Conservation (phyloP, 306 rosid genomes). For the Chamaecrista fasciculata region DNA sequence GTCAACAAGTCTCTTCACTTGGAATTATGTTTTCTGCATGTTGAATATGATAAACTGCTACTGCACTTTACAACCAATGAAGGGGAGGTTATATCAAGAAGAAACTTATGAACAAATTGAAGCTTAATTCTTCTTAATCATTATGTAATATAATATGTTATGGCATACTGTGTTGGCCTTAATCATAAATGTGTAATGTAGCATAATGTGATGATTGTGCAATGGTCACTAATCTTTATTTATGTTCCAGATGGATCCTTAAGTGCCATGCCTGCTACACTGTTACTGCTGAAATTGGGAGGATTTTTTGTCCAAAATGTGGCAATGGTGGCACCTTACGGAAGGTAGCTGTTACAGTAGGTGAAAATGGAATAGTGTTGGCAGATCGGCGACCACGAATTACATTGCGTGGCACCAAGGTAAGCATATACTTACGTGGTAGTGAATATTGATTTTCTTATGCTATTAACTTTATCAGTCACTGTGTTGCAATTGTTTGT, state of each 20-base stretch:
- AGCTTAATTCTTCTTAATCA: slow-evolving; percentile 7
- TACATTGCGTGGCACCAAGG: slow-evolving; percentile 91
- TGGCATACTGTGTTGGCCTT: slow-evolving; percentile 1
- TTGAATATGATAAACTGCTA: background rate
- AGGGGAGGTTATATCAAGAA: background rate
- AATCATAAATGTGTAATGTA: background rate
- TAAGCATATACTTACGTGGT: slow-evolving; percentile 31
- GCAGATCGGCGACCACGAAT: slow-evolving; percentile 74
- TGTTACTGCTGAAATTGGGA: slow-evolving; percentile 82
- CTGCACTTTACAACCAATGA: background rate
- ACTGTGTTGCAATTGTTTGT: background rate
- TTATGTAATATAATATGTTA: background rate
- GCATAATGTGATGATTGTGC: background rate
- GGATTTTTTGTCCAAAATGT: slow-evolving; percentile 90
- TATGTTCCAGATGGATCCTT: slow-evolving; percentile 78
- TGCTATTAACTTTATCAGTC: background rate
- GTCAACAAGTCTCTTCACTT: slow-evolving; percentile 5
- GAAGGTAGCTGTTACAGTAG: slow-evolving; percentile 96
- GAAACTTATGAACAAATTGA: background rate
- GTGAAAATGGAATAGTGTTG: slow-evolving; percentile 80
- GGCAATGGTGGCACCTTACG: slow-evolving; percentile 98
- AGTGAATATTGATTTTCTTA: slow-evolving; percentile 13
- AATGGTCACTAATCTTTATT: slow-evolving; percentile 15
- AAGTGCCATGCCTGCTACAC: slow-evolving; percentile 88
- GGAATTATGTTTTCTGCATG: background rate